These are phyloP conservation scores for Penicillium thymicola DNA, from an alignment of 2,329 filamentous ascomycete genomes.

Conservation along the genomic window DNA sequence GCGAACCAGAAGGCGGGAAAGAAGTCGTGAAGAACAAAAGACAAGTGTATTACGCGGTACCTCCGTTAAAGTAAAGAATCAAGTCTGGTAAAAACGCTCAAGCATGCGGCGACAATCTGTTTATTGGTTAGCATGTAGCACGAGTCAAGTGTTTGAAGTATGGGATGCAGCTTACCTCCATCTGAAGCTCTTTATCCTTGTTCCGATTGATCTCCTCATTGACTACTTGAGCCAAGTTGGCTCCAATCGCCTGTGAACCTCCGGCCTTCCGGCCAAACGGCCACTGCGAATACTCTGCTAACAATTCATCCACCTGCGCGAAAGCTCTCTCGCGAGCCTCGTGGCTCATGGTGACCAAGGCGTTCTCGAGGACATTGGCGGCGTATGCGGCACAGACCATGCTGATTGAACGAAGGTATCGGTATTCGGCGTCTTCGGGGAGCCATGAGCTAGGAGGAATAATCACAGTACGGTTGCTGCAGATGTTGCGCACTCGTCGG, in stretches of 20 bases:
- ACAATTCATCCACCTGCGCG: conserved; percentile 90
- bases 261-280: conserved; percentile 80
- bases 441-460: conserved; percentile 83
- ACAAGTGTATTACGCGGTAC: conserved; percentile 25
- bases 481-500: conserved; percentile 83
- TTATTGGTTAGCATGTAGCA: conserved; percentile 14
- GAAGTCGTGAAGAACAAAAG: conserved; percentile 19
- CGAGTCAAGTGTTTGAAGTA: neutral
- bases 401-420: conserved; percentile 83
- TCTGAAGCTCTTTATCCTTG: conserved; percentile 92
- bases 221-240: conserved; percentile 85
- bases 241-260: conserved; percentile 79
- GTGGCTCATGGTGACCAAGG: conserved; percentile 87
- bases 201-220: conserved; percentile 79
- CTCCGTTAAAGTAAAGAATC: conserved; percentile 77
- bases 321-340: conserved; percentile 93
- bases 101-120: conserved; percentile 81
- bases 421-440: conserved; percentile 90
- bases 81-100: conserved; percentile 95
- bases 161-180: conserved; percentile 66
- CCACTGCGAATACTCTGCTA: conserved; percentile 96
- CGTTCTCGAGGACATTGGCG: conserved; percentile 96
- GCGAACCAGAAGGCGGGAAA: neutral
- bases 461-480: conserved; percentile 91
- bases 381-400: conserved; percentile 99